A percentile compares a stretch with the other conserved stretches of the same genome.
These are phyloP conservation scores for Trichocladium uniseriatum DNA, from an alignment of 495 filamentous ascomycete species.

Conservation along the genomic window DNA sequence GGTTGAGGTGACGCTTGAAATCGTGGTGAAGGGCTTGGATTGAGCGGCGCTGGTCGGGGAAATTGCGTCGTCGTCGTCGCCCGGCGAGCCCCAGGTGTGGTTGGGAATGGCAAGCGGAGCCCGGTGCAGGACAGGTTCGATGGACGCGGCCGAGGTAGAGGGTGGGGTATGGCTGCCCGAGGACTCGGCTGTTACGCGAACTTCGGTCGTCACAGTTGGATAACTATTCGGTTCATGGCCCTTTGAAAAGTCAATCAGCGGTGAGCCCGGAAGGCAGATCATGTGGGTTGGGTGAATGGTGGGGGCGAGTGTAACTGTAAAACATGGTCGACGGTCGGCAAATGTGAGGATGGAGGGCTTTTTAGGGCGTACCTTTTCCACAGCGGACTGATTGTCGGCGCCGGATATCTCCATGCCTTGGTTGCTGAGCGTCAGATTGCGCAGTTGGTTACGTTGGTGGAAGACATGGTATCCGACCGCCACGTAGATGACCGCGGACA, in stretches of 20 bases:
- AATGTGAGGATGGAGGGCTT: background rate
- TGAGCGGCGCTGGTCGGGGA: background rate
- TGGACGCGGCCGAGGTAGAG: slow-evolving; percentile 5
- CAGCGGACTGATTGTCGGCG: slow-evolving; percentile 23
- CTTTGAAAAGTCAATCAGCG: background rate
- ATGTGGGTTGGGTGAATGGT: background rate
- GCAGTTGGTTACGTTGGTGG: slow-evolving; percentile 46
- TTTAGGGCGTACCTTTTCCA: slow-evolving; percentile 32
- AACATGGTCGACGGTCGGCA: background rate
- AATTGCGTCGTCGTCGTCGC: slow-evolving; percentile 4
- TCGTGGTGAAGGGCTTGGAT: slow-evolving; percentile 15
- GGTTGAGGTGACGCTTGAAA: slow-evolving; percentile 15
- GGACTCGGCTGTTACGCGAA: slow-evolving; percentile 25
- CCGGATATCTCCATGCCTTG: slow-evolving; percentile 21
- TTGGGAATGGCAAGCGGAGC: background rate
- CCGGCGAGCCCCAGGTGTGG: slow-evolving; percentile 12
- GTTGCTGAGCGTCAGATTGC: slow-evolving; percentile 38
- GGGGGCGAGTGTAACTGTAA: slow-evolving; percentile 8
- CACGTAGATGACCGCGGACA: slow-evolving; percentile 63
- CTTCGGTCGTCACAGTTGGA: slow-evolving; percentile 30
- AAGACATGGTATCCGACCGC: slow-evolving; percentile 63
- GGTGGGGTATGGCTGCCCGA: slow-evolving; percentile 12
- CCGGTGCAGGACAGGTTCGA: slow-evolving; percentile 9
- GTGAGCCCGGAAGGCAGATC: background rate
- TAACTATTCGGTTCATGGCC: slow-evolving; percentile 8